Evolutionary conservation across 208 protist genomes (phyloP), one percentile per base, ranked within the genome.

Genomic region (Willaertia magna): DNA sequence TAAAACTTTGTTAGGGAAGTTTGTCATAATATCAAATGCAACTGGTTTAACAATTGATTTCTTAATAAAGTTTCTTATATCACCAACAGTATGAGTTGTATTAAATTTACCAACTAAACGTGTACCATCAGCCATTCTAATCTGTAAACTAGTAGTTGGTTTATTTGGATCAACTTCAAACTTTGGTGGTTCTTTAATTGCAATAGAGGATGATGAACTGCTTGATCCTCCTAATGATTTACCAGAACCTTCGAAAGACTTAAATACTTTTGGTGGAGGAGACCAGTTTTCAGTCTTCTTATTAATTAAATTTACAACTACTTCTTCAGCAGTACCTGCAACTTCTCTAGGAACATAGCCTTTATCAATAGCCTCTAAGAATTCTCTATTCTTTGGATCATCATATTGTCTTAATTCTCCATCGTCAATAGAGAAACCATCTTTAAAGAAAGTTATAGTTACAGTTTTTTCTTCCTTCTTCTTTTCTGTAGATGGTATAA

Each of bases 391-490:
- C 4, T 40, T 4, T 43, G 85, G 85, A 47, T 48, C 85, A 55
- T 75, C 67, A 42, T 61, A 67, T 3, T 2, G 12, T 61, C 85
- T 61, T 14, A 87, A 43, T 46, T 34, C n/a, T 34, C 85, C 85
- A 81, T 87, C 85, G 43, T 87, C 85, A 42, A 87, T 39, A 40
- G 48, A 43, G 51, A 87, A 87, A 30, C 85, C 85, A n/a, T 87
- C 40, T 44, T 40, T 42, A 7, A 30, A 87, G 40, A 87, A 52
- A 14, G 75, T 85, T 9, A 87, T 79, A 0, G 55, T 74, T 1
- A 86, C 85, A 39, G 6, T 39, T 39, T 84, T 81, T 44, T 84
- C 85, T n/a, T n/a, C n/a, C n/a, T 43, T 11, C 48, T 44, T 11
- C 14, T 30, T 39, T n/a, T 76, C 11, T 43, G 79, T 11, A 0